Percentiles rank a stretch among this genome's conserved stretches.
Evolutionary conservation across 148 eudicot species (phyloP).

Genomic region (Salicornia ramosissima): DNA sequence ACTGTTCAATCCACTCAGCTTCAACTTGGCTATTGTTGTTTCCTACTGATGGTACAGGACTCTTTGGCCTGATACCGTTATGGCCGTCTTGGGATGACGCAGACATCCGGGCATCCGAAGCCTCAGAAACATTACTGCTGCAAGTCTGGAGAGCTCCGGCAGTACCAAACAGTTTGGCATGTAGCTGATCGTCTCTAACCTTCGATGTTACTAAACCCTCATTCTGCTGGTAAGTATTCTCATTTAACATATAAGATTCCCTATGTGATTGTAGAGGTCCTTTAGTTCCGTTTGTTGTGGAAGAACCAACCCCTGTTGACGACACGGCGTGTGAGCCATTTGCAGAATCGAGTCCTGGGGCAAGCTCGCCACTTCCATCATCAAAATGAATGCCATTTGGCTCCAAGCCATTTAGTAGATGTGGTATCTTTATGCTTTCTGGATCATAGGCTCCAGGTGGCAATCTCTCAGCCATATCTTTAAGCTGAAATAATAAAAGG

Average conservation of each 20-base stretch:
- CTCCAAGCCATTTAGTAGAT: constrained; percentile 55
- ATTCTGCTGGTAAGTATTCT: constrained; percentile 31
- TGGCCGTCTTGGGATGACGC: constrained; percentile 45
- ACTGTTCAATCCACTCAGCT: constrained; percentile 97
- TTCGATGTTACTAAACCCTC: constrained; percentile 30
- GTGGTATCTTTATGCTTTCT: constrained; percentile 41
- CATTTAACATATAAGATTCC: constrained; percentile 28
- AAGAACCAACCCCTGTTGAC: constrained; percentile 27
- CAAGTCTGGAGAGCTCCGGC: constrained; percentile 31
- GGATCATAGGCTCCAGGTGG: constrained; percentile 75
- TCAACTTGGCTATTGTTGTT: constrained; percentile 53
- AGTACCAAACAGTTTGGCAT: constrained; percentile 32
- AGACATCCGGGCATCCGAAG: constrained; percentile 37
- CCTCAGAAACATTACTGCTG: constrained; percentile 43
- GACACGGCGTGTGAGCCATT: constrained; percentile 31
- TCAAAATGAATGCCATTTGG: constrained; percentile 47
- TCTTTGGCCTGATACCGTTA: constrained; percentile 38
- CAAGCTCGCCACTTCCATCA: constrained; percentile 44
- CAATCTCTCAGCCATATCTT: constrained; percentile 89
- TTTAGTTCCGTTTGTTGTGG: constrained; percentile 32
- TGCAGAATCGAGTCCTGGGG: constrained; percentile 30
- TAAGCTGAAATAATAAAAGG: constrained; percentile 45
- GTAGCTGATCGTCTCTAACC: constrained; percentile 38
- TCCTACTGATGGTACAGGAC: constrained; percentile 28
- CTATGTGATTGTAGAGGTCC: constrained; percentile 36